A percentile compares a stretch with the other conserved stretches of the same genome.
These are phyloP conservation scores for Fusarium sp. DNA, from an alignment of 2,329 filamentous ascomycete species.

Conservation along the genomic window DNA sequence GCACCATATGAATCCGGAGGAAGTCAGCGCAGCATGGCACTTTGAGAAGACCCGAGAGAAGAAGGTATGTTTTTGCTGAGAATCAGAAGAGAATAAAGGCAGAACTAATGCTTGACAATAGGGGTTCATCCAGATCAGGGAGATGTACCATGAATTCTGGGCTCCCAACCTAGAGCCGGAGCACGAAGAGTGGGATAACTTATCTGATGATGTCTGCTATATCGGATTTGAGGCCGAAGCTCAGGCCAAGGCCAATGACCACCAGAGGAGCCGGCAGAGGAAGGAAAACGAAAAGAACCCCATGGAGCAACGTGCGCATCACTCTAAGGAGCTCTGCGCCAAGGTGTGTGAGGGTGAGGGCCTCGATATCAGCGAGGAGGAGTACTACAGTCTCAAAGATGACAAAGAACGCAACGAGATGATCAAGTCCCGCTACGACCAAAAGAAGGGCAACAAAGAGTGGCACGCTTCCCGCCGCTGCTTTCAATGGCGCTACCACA, in stretches of 20 bases:
- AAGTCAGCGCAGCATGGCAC: constrained; percentile 62
- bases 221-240: constrained; percentile 51
- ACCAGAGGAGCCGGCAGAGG: constrained; percentile 49
- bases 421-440: constrained; percentile 43
- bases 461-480: constrained; percentile 51
- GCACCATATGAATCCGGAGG: constrained; percentile 63
- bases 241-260: constrained; percentile 47
- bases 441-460: constrained; percentile 29
- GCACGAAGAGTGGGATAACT: constrained; percentile 63
- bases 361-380: constrained; percentile 49
- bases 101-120: constrained; percentile 39
- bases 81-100: too few relatives aligned
- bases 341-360: constrained; percentile 57
- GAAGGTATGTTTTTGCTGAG: constrained; percentile 47
- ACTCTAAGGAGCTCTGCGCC: constrained; percentile 57
- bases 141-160: constrained; percentile 61
- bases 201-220: constrained; percentile 59
- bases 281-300: constrained; percentile 52
- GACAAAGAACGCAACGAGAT: constrained; percentile 44
- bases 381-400: constrained; percentile 44
- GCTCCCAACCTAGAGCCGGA: constrained; percentile 53
- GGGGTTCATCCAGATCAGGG: constrained; percentile 57
- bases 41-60: constrained; percentile 60
- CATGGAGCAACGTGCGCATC: constrained; percentile 57
- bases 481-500: constrained; percentile 59